Conservation (phyloP, 805 yeast genomes). For the Spathaspora sp. region DNA sequence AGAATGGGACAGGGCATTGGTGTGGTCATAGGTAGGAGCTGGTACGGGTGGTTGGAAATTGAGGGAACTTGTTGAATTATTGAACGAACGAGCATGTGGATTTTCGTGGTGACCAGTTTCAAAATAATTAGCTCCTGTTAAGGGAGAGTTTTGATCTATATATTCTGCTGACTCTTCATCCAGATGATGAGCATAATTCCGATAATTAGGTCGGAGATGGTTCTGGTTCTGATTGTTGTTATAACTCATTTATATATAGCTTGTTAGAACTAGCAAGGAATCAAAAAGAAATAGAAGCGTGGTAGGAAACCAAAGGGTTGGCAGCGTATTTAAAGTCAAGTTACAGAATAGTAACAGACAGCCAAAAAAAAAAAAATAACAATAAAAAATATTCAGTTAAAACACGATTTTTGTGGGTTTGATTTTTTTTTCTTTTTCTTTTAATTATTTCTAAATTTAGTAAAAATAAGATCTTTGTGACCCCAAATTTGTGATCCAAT, state of each 20-base stretch:
- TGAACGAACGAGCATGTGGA: neutral
- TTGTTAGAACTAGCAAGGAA: neutral
- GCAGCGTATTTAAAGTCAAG: neutral
- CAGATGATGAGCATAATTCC: neutral
- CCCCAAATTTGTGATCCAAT: neutral
- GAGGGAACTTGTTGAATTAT: neutral
- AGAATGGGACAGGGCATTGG: conserved; percentile 2
- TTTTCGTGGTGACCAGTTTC: neutral
- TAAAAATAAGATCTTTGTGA: neutral
- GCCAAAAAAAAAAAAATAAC: neutral
- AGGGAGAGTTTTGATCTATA: neutral
- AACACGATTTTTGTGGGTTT: neutral
- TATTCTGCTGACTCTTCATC: neutral
- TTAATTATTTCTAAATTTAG: neutral
- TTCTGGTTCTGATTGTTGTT: neutral
- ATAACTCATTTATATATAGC: neutral
- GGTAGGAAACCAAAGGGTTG: neutral
- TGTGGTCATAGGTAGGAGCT: neutral
- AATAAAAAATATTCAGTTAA: neutral
- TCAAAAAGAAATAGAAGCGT: neutral
- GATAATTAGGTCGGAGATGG: neutral
- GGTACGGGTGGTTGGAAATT: neutral
- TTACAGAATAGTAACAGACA: neutral
- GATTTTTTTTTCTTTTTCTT: neutral
- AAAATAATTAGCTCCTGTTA: neutral